Base-by-base conservation (phyloP, 169 alveolate species). In the Eimeria acervulina region DNA sequence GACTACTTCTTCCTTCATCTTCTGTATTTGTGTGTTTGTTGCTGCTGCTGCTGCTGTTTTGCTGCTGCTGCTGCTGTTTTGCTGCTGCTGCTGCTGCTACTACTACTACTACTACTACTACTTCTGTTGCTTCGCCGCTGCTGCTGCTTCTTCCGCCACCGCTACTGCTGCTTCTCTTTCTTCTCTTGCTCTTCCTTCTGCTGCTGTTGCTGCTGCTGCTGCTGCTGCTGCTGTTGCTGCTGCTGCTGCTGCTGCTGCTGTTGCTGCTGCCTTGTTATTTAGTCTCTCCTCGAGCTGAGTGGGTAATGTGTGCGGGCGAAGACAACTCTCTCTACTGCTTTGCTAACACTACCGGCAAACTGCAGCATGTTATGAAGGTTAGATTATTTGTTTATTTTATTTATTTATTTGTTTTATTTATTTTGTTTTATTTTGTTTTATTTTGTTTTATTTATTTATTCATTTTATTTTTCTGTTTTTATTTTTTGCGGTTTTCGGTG, bases 221-320 rank as follows among this genome's bases (percentile, higher is more conserved):
- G 55, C 55, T 47, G 55, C 80, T 23, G 12, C 23, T 40, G 59
- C 4, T 88, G 72, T 33, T 88, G 85, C 85, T 59, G 66, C 61
- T 61, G 78, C 80, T 88, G 52, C 81, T 72, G 87, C 52, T 44
- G 51, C 76, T 90, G 72, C 47, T 90, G 74, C 74, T 90, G 63
- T 44, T 68, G 51, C 96, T n/a, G n/a, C n/a, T n/a, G n/a, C n/a
- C n/a, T n/a, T n/a, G n/a, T n/a, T n/a, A n/a, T n/a, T n/a, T n/a
- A 95, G 96, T 87, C 44, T 95, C 96, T 17, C 95, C 95, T 23
- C 87, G 87, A 3, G 96, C 95, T 12, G 95, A 88, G 95, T 95
- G 96, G 96, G 63, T 95, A 23, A 68, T 87, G 80, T 72, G 93
- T 66, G 93, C 89, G 42, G 96, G 94, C 51, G 96, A 95, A 38